These are phyloP conservation scores for Fusarium sp. DNA, from an alignment of 2,329 filamentous ascomycete genomes.

Conservation along the genomic window DNA sequence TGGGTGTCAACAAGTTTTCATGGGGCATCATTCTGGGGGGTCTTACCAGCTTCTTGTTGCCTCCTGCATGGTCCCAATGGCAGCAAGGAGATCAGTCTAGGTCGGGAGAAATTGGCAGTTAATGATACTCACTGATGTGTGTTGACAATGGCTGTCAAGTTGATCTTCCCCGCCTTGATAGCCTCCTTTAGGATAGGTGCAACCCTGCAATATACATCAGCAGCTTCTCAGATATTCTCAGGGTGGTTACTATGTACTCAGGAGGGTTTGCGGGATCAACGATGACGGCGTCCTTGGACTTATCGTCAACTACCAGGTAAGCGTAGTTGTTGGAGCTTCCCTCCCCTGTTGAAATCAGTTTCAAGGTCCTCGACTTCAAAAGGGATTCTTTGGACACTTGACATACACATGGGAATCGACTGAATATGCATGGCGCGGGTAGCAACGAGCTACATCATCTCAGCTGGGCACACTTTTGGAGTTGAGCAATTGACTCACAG, in stretches of 20 bases:
- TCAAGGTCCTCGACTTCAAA: neutral
- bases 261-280: constrained; percentile 82
- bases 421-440: constrained; percentile 76
- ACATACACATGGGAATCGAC: constrained; percentile 87
- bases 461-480: neutral
- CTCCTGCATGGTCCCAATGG: constrained; percentile 93
- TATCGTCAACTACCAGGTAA: constrained; percentile 81
- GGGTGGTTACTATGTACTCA: constrained; percentile 63
- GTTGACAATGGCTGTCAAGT: constrained; percentile 89
- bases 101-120: neutral
- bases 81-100: constrained; percentile 55
- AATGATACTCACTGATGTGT: constrained; percentile 83
- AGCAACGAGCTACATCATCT: constrained; percentile 21
- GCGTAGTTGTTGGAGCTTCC: constrained; percentile 84
- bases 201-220: constrained; percentile 55
- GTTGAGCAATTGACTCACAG: constrained; percentile 26
- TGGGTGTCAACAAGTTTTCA: neutral
- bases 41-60: constrained; percentile 81
- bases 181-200: constrained; percentile 75
- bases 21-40: neutral
- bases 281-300: constrained; percentile 78
- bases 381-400: neutral
- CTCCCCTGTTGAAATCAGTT: constrained; percentile 64
- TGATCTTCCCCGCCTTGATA: constrained; percentile 75
- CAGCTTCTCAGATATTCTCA: neutral